Conservation (phyloP, 176 grass and related monocot genomes). For the Bothriochloa decipiens region DNA sequence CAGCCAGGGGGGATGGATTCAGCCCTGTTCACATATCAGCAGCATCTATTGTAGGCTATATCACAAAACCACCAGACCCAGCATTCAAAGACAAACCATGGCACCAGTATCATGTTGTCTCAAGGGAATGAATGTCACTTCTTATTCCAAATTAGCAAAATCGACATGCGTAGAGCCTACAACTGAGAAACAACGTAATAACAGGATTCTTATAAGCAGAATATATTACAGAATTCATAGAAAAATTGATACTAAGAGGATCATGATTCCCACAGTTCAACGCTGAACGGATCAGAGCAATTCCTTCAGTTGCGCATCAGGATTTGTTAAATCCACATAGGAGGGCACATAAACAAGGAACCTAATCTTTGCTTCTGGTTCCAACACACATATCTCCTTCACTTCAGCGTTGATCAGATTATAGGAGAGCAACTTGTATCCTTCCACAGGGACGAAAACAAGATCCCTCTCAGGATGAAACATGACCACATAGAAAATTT, state of each 20-base stretch:
- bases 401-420: constrained; percentile 9
- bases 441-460: constrained; percentile 45
- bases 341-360: constrained; percentile 38
- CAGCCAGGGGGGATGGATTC: too few species aligned
- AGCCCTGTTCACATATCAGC: too few species aligned
- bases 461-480: constrained; percentile 42
- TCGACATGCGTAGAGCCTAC: neutral
- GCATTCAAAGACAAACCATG: too few species aligned
- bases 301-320: neutral
- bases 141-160: neutral
- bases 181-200: neutral
- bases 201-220: neutral
- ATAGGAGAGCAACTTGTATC: constrained; percentile 29
- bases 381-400: constrained; percentile 23
- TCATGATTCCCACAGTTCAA: neutral
- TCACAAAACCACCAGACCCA: too few species aligned
- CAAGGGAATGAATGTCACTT: neutral
- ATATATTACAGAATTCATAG: neutral
- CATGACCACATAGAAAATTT: constrained; percentile 29
- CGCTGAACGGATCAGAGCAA: neutral
- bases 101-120: neutral
- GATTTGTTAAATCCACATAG: neutral
- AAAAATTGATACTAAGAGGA: neutral
- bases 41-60: too few species aligned
- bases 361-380: constrained; percentile 7